Evolutionary conservation across 2,329 filamentous ascomycete species (phyloP).

Genomic region (Aspergillus sp.): DNA sequence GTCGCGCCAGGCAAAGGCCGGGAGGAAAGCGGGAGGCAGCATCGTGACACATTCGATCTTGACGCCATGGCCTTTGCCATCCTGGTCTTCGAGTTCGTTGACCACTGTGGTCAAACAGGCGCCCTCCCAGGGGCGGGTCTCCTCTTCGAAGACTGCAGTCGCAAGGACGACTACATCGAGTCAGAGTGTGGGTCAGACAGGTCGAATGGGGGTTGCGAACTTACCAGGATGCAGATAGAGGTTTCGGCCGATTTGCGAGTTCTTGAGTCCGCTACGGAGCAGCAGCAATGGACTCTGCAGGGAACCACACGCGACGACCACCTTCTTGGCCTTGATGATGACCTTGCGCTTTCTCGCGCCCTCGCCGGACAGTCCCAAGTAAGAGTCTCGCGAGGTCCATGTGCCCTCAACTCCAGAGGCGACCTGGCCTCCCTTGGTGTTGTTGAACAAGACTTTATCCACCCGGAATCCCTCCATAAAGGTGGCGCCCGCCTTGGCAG

Average conservation of each 20-base stretch:
- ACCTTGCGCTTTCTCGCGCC: constrained; percentile 58
- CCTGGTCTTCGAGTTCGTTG: constrained; percentile 74
- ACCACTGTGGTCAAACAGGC: constrained; percentile 77
- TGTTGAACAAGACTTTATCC: constrained; percentile 67
- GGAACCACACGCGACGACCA: constrained; percentile 74
- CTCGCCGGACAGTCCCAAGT: constrained; percentile 56
- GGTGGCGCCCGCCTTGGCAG: constrained; percentile 69
- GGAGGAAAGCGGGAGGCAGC: constrained; percentile 65
- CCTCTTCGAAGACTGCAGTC: constrained; percentile 64
- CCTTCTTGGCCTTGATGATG: constrained; percentile 72
- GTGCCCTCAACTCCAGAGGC: constrained; percentile 70
- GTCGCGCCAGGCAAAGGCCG: constrained; percentile 63
- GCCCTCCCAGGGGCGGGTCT: constrained; percentile 71
- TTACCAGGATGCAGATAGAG: constrained; percentile 77
- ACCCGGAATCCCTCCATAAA: constrained; percentile 83
- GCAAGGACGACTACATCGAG: constrained; percentile 36
- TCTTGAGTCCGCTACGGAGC: constrained; percentile 74
- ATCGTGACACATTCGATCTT: constrained; percentile 78
- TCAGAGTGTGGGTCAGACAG: not conserved
- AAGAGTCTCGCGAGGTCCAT: constrained; percentile 70
- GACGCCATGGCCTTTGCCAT: constrained; percentile 73
- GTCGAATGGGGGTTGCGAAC: constrained; percentile 28
- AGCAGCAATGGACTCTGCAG: constrained; percentile 75
- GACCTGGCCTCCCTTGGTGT: constrained; percentile 48
- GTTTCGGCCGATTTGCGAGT: constrained; percentile 76